phyloP scores from a whole-genome alignment of 495 filamentous ascomycete genomes.

The Beverwykella pulmonaria region DNA sequence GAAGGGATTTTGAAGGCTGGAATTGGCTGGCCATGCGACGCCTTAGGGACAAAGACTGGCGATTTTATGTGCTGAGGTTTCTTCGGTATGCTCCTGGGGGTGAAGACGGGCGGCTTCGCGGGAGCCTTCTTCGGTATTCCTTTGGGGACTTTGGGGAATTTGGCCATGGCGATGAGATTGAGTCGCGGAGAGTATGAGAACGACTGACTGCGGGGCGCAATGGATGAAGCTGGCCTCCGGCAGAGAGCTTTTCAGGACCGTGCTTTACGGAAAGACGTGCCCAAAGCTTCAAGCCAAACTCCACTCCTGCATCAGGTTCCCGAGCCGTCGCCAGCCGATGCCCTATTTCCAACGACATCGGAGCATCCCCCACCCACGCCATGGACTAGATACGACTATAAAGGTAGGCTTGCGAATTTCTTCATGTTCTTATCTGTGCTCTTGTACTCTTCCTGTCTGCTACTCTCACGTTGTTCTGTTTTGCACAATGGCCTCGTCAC shows the following conservation, averaged over 20 bases:
- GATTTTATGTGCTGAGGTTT: background rate
- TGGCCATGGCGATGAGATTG: slow-evolving; percentile 27
- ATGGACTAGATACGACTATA: background rate
- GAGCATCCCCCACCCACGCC: background rate
- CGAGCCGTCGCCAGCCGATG: slow-evolving; percentile 22
- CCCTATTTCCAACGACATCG: slow-evolving; percentile 25
- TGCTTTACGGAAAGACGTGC: background rate
- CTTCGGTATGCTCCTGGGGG: background rate
- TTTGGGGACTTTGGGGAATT: slow-evolving; percentile 23
- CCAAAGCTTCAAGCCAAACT: background rate
- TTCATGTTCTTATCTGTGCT: slow-evolving; percentile 6
- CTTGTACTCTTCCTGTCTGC: background rate
- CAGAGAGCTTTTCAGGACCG: slow-evolving; percentile 5
- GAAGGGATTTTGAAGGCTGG: background rate
- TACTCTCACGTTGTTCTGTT: no score
- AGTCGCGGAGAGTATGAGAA: background rate
- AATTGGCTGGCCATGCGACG: background rate
- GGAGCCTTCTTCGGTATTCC: background rate
- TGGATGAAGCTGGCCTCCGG: slow-evolving; percentile 10
- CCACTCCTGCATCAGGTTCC: no score
- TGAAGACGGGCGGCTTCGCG: slow-evolving; percentile 1
- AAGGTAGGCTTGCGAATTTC: slow-evolving; percentile 9
- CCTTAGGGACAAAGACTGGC: background rate
- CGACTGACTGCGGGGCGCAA: slow-evolving; percentile 14
- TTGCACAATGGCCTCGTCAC: background rate